Evolutionary conservation across 176 grass and related monocot species (phyloP), one percentile per base, ranked within the genome.

Genomic region (Aegilops umbellulata): DNA sequence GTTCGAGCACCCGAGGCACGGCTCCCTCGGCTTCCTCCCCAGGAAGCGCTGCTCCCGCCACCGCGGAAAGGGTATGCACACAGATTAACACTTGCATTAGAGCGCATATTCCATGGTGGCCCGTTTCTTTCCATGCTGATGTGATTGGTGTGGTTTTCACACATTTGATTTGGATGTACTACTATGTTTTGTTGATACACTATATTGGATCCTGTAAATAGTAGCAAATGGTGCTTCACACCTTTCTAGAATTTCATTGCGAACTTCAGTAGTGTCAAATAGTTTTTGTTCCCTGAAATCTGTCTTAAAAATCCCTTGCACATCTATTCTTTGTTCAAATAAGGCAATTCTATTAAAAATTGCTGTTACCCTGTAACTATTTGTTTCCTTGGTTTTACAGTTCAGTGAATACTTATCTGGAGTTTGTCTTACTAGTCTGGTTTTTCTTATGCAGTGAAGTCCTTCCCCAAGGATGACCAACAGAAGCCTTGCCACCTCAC

Each of bases 1-100:
- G 81, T 99, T 99, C 66, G 97, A 99, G 92, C 97, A 99, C 87
- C 97, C 97, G 75, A 92, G 97, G 88, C 97, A 99, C 32, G 97
- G 97, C 9, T 98, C 94, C 76, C 94, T 98, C 22, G 97, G 97
- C 29, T 99, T 99, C 86, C 90, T 99, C 47, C 97, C 94, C 10
- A 95, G 94, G 92, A 99, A 99, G 92, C 87, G 97, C 6, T 75
- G 71, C 44, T 89, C 90, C 11, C 97, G 97, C 65, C 97, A 99
- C 86, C 97, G 97, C 41, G 97, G 97, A 79, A 98, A 95, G 90
- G 97, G 97, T 98, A 92, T 2, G 68, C 42, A 3, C 4, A 11
- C 49, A 10, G 2, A 20, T 16, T 19, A 7, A 3, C 27, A 6
- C 41, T 75, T 31, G 3, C 53, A n/a, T 78, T 75, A 7, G 55